A percentile compares a stretch with the other conserved stretches of the same genome.
Conservation (phyloP, 352 stramenopile species). For the Pythium volutum region DNA sequence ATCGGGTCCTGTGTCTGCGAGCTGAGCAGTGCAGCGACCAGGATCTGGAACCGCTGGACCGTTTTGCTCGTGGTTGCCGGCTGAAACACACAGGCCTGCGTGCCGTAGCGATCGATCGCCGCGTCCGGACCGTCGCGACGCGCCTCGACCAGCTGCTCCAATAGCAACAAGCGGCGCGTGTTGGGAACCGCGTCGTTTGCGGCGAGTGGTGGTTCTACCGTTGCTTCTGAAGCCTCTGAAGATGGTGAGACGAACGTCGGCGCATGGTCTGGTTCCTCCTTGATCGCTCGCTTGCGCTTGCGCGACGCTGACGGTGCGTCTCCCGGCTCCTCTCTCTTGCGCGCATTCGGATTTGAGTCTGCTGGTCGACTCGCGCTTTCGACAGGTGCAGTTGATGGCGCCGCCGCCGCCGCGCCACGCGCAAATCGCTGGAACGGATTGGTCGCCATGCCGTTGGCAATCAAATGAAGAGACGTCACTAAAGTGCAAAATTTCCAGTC, state of each 20-base stretch:
- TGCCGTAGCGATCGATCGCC: slow-evolving; percentile 67
- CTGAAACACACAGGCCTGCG: slow-evolving; percentile 51
- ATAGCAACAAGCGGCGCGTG: slow-evolving; percentile 33
- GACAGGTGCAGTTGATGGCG: neutral
- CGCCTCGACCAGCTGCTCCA: slow-evolving; percentile 37
- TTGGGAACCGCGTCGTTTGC: neutral
- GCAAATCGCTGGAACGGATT: slow-evolving; percentile 74
- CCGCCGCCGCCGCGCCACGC: slow-evolving; percentile 25
- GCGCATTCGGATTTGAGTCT: neutral
- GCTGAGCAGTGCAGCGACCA: slow-evolving; percentile 63
- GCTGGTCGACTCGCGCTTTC: neutral
- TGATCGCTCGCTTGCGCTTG: slow-evolving; percentile 15
- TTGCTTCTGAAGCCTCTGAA: neutral
- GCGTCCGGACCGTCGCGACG: slow-evolving; percentile 32
- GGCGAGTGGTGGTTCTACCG: neutral
- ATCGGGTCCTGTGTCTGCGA: slow-evolving; percentile 71
- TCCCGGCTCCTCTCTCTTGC: neutral
- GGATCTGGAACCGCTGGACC: slow-evolving; percentile 54
- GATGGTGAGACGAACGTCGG: neutral
- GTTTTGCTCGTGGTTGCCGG: neutral
- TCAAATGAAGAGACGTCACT: slow-evolving; percentile 15
- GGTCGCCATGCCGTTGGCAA: neutral
- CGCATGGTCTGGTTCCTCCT: slow-evolving; percentile 1
- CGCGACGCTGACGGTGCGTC: neutral
- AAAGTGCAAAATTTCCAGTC: neutral